Evolutionary conservation across 495 filamentous ascomycete species (phyloP).

Genomic region (Cercophora newfieldiana): DNA sequence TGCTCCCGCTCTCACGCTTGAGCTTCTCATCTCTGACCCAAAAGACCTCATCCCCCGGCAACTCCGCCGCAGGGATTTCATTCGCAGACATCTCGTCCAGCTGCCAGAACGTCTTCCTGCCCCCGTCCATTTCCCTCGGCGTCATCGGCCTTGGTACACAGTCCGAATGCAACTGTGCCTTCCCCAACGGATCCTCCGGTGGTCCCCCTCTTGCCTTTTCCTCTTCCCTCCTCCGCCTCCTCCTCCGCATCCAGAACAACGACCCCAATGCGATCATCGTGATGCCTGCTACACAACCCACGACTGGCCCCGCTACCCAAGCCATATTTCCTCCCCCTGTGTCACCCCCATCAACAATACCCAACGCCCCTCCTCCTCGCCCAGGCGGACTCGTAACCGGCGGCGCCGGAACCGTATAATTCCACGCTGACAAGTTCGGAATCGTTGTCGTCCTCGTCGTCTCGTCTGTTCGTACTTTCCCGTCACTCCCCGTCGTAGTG

Average conservation of each 20-base stretch:
- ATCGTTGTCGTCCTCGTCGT: neutral
- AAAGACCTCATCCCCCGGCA: neutral
- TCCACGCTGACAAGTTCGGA: neutral
- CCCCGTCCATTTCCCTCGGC: slow-evolving; percentile 3
- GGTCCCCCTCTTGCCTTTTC: neutral
- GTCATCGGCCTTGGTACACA: neutral
- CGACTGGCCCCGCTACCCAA: neutral
- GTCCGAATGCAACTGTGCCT: neutral
- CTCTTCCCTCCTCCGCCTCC: neutral
- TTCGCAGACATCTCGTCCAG: slow-evolving; percentile 2
- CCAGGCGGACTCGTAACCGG: neutral
- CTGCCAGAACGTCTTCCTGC: slow-evolving; percentile 1
- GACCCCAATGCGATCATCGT: neutral
- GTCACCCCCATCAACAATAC: neutral
- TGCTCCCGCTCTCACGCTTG: neutral
- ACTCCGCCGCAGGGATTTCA: neutral
- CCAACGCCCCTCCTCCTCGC: neutral
- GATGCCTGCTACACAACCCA: neutral
- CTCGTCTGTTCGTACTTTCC: neutral
- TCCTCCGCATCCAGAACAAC: neutral
- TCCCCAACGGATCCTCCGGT: neutral
- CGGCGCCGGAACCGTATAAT: neutral
- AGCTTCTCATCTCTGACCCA: neutral
- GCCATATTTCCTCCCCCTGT: neutral
- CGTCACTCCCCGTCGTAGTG: neutral